Conservation (phyloP, 2,329 filamentous ascomycete genomes). For the Phyllosticta citrichinensis region DNA sequence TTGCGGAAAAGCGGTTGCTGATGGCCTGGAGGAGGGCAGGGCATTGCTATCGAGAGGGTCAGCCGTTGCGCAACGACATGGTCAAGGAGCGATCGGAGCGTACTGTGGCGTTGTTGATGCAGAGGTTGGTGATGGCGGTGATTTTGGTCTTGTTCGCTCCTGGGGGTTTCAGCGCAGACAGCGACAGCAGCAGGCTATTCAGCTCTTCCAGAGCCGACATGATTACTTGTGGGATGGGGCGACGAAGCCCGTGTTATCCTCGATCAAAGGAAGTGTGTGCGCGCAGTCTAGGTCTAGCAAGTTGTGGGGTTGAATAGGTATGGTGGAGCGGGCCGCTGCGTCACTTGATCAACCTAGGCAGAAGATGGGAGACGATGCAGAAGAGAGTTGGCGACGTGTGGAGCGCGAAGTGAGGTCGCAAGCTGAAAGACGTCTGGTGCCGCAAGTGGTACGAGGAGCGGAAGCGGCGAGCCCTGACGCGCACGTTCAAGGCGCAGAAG, state of each 20-base stretch:
- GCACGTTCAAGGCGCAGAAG: background rate
- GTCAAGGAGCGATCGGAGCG: constrained; percentile 19
- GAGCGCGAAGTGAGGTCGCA: constrained; percentile 1
- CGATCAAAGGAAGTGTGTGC: constrained; percentile 2
- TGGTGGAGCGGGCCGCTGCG: constrained; percentile 8
- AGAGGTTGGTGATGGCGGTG: constrained; percentile 73
- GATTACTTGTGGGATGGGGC: constrained; percentile 16
- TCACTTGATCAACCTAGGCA: constrained; percentile 9
- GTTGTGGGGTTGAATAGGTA: background rate
- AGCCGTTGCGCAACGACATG: constrained; percentile 67
- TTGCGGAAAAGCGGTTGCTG: constrained; percentile 94
- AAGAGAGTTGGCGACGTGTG: background rate
- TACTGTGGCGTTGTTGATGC: constrained; percentile 43
- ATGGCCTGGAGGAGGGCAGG: constrained; percentile 92
- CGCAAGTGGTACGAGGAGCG: constrained; percentile 3
- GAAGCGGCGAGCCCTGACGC: constrained; percentile 1
- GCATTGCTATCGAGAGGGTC: constrained; percentile 58
- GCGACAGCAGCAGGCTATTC: constrained; percentile 80
- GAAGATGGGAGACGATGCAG: constrained; percentile 3
- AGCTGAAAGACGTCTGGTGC: constrained; percentile 2
- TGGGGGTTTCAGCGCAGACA: constrained; percentile 83
- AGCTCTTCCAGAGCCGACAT: constrained; percentile 78
- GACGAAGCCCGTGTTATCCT: constrained; percentile 3
- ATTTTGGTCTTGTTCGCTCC: constrained; percentile 93
- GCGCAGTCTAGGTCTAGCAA: constrained; percentile 1